Percentiles rank a stretch among this genome's conserved stretches.
phyloP scores from a whole-genome alignment of 2,329 filamentous ascomycete species.

The Thelonectria blattea region DNA sequence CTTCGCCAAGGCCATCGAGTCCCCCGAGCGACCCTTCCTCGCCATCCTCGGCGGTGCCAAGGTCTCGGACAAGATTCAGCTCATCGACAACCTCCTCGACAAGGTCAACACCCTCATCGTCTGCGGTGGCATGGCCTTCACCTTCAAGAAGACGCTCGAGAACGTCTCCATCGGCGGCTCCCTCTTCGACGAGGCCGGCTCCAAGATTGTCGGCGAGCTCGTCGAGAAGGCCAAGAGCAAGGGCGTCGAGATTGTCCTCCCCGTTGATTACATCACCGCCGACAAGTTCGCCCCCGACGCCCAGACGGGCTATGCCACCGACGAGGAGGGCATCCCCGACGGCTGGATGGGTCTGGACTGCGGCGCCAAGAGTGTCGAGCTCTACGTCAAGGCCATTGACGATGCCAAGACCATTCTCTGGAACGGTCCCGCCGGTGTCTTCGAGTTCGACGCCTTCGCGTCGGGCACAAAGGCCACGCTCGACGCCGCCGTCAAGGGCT shows the following conservation, averaged over 20 bases:
- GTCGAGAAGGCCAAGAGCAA: conserved; percentile 97
- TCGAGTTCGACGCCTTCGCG: conserved; percentile 95
- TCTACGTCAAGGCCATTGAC: conserved; percentile 86
- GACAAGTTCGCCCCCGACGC: conserved; percentile 94
- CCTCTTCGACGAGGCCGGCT: conserved; percentile 91
- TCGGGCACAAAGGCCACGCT: conserved; percentile 90
- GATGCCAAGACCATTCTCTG: conserved; percentile 96
- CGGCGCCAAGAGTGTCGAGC: conserved; percentile 84
- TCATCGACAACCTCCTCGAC: conserved; percentile 97
- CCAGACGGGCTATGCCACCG: conserved; percentile 79
- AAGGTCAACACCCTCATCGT: conserved; percentile 98
- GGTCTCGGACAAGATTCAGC: conserved; percentile 99
- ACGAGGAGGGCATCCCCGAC: conserved; percentile 88
- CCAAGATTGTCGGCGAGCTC: conserved; percentile 87
- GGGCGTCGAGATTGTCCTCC: conserved; percentile 92
- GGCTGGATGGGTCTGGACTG: conserved; percentile 99
- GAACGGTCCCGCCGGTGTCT: conserved; percentile 98
- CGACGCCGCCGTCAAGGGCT: conserved; percentile 83
- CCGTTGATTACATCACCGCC: conserved; percentile 93
- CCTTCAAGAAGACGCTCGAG: conserved; percentile 99
- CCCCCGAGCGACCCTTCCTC: conserved; percentile 92
- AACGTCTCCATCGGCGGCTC: conserved; percentile 86
- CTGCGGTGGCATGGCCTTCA: conserved; percentile 98
- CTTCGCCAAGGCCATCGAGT: conserved; percentile 96
- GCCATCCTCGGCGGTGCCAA: conserved; percentile 98